Conservation (phyloP, 2,329 filamentous ascomycete genomes). For the Bipolaris bicolor region DNA sequence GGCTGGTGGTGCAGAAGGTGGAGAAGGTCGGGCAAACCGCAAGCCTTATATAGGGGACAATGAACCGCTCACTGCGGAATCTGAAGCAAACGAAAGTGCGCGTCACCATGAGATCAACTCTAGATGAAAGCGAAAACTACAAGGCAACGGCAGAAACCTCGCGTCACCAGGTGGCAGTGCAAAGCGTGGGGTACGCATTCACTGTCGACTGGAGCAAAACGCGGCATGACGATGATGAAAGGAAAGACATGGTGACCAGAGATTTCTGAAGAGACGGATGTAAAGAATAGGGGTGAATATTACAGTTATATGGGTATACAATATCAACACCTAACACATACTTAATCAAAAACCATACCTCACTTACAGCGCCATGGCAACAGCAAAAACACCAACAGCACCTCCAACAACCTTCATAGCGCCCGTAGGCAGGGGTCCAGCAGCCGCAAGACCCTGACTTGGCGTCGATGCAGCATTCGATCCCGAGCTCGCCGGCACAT, state of each 20-base stretch:
- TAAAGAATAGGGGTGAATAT: not conserved
- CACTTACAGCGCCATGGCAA: slow-evolving; percentile 32
- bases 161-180: slow-evolving; percentile 9
- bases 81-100: not conserved
- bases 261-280: too few relatives aligned
- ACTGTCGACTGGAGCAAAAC: not conserved
- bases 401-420: slow-evolving; percentile 31
- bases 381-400: slow-evolving; percentile 31
- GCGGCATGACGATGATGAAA: not conserved
- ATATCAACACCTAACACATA: not conserved
- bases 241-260: not conserved
- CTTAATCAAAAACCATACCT: not conserved
- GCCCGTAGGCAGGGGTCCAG: slow-evolving; percentile 25
- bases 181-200: not conserved
- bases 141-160: not conserved
- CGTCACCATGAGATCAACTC: not conserved
- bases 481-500: slow-evolving; percentile 15
- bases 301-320: not conserved
- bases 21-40: too few relatives aligned
- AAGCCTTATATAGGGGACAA: too few relatives aligned
- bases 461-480: slow-evolving; percentile 13
- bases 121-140: not conserved
- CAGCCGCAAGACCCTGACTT: slow-evolving; percentile 27
- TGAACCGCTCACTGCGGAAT: not conserved
- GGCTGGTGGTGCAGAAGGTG: too few relatives aligned